Evolutionary conservation across 805 yeast species (phyloP), one percentile per base, ranked within the genome.

Genomic region (Nakazawaea pomicola): DNA sequence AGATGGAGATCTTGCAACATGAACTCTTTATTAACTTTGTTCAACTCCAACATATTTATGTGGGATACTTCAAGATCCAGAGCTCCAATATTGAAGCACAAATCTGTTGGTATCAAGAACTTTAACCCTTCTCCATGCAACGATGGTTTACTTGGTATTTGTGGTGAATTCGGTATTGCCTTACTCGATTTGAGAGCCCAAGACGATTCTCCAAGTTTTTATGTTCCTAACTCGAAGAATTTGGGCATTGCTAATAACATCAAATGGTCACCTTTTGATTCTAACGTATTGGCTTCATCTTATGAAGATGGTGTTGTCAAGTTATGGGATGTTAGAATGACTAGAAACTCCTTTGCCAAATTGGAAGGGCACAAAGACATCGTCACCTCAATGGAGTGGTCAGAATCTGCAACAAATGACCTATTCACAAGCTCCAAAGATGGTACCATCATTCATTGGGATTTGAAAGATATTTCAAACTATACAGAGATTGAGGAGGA

Each of bases 281-380:
- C 78, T 23, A 72, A 80, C 50, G 61, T 76, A 16, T 64, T 86
- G 19, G 87, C 89, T 3, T 75, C 88, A 2, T 76, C 80, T 6
- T 83, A 79, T 49, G 36, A 33, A 27, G 76, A 76, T 48, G 76
- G 75, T 4, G 58, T 74, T 3, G 72, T 80, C 31, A 65, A 79
- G 48, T 63, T 86, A 24, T 86, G 95, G 95, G 95, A 86, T 60
- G 75, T 83, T 33, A 68, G 95, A 47, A 72, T 68, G 49, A 68
- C 76, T 29, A 60, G 65, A 29, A 70, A 68, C 14, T 78, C 80
- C 2, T 62, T 76, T 40, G 73, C 77, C 7, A 61, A 63, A 30
- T 61, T 83, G 29, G 54, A 61, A 2, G 86, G 85, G 1, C 88
- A 82, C 51, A 55, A 64, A 5, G 80, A 74, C 45, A 57, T 58